Evolutionary conservation across 495 filamentous ascomycete genomes (phyloP).

Genomic region (Lineolata rhizophorae): DNA sequence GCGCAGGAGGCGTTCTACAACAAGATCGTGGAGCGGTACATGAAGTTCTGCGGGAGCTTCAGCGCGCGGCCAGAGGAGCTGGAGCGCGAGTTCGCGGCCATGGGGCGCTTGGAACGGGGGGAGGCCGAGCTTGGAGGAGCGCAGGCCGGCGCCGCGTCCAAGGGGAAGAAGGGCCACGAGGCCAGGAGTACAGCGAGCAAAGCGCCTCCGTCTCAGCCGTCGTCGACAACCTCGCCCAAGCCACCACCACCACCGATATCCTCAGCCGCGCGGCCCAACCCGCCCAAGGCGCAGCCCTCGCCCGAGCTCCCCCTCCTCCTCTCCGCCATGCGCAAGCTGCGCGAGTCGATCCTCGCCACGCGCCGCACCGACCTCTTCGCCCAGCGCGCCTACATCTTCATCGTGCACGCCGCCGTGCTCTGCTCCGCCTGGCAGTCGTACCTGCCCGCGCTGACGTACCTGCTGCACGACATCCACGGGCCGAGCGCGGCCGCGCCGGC

Average conservation of each 20-base stretch:
- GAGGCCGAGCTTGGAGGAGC: too few relatives aligned
- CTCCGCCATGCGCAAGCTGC: slow-evolving; percentile 70
- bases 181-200: neutral
- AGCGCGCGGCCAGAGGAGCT: slow-evolving; percentile 43
- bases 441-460: slow-evolving; percentile 61
- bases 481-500: too few relatives aligned
- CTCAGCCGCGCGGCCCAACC: neutral
- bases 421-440: slow-evolving; percentile 68
- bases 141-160: slow-evolving; percentile 18
- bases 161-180: neutral
- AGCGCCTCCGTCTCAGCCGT: neutral
- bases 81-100: slow-evolving; percentile 46
- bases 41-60: slow-evolving; percentile 51
- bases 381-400: slow-evolving; percentile 34
- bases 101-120: too few relatives aligned
- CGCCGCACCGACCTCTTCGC: slow-evolving; percentile 36
- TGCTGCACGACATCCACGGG: slow-evolving; percentile 54
- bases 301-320: slow-evolving; percentile 36
- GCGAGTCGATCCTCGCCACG: slow-evolving; percentile 66
- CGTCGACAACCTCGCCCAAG: slow-evolving; percentile 9
- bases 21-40: slow-evolving; percentile 67
- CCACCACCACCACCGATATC: slow-evolving; percentile 21
- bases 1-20: slow-evolving; percentile 66
- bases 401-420: slow-evolving; percentile 61
- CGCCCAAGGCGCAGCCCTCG: slow-evolving; percentile 9